Conservation (phyloP, 306 rosid genomes). For the Lagenaria siceraria region DNA sequence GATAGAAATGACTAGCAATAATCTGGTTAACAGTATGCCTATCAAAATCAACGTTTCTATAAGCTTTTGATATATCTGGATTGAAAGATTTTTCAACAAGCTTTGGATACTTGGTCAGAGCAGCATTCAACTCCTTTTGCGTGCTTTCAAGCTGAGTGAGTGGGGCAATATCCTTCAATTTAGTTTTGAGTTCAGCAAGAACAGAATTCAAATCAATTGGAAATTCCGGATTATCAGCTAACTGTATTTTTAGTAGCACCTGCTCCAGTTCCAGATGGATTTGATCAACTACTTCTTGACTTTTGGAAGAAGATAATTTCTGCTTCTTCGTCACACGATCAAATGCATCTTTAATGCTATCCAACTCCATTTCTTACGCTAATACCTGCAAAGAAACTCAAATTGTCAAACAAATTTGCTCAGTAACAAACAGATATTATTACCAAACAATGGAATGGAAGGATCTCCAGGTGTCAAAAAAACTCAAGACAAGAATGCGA, state of each 20-base stretch:
- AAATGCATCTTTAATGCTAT: slow-evolving; percentile 53
- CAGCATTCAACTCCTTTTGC: slow-evolving; percentile 70
- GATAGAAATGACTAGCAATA: slow-evolving; percentile 73
- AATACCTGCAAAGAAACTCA: slow-evolving; percentile 1
- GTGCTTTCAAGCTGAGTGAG: slow-evolving; percentile 50
- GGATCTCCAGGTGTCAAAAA: background rate
- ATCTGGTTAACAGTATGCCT: slow-evolving; percentile 47
- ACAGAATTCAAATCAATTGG: slow-evolving; percentile 27
- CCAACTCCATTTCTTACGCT: slow-evolving; percentile 50
- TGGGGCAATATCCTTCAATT: slow-evolving; percentile 42
- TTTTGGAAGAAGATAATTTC: slow-evolving; percentile 60
- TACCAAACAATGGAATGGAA: background rate
- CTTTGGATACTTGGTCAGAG: slow-evolving; percentile 70
- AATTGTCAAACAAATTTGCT: background rate
- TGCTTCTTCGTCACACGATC: slow-evolving; percentile 54
- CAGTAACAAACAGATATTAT: background rate
- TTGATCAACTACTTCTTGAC: slow-evolving; percentile 43
- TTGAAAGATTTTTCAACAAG: slow-evolving; percentile 63
- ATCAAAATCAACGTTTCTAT: slow-evolving; percentile 59
- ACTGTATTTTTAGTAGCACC: slow-evolving; percentile 49
- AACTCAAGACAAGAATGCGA: background rate
- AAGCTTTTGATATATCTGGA: slow-evolving; percentile 88
- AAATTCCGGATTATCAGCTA: slow-evolving; percentile 22
- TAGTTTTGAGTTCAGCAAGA: slow-evolving; percentile 46
- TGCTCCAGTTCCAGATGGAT: slow-evolving; percentile 37